phyloP scores from a whole-genome alignment of 768 basidiomycete genomes.

The Mycena rosella region DNA sequence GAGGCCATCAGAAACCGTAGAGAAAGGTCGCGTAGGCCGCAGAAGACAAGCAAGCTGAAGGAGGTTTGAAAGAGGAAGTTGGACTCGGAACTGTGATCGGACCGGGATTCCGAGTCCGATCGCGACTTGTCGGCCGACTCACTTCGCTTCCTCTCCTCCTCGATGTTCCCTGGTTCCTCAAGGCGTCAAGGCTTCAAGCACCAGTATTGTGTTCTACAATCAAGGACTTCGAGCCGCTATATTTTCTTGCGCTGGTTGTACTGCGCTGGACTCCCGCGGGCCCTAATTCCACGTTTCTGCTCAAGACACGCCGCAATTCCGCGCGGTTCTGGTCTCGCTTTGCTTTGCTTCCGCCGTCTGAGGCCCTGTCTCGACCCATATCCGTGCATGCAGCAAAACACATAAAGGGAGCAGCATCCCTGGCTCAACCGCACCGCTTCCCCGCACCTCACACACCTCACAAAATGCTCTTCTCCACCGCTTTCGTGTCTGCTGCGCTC shows the following conservation, averaged over 20 bases:
- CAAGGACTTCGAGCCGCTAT: background rate
- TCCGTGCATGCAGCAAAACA: background rate
- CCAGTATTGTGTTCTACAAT: too few species aligned
- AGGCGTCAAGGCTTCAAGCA: too few species aligned
- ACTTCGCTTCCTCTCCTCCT: too few species aligned
- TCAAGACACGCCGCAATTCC: background rate
- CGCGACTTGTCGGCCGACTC: too few species aligned
- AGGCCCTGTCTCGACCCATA: background rate
- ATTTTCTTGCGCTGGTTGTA: background rate
- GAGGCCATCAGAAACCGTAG: too few species aligned
- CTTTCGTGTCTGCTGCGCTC: background rate
- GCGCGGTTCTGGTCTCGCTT: background rate
- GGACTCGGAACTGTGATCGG: too few species aligned
- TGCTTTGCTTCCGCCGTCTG: background rate
- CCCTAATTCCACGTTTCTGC: background rate
- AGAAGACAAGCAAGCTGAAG: too few species aligned
- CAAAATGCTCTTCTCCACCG: conserved; percentile 1
- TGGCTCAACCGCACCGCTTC: background rate
- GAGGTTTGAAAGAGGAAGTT: too few species aligned
- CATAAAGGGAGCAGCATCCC: background rate
- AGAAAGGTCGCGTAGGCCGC: too few species aligned
- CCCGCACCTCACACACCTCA: background rate
- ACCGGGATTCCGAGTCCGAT: too few species aligned
- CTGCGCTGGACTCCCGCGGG: background rate
- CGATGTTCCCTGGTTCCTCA: too few species aligned